Conservation (phyloP, 352 stramenopile genomes). For the Phytophthora syringae region DNA sequence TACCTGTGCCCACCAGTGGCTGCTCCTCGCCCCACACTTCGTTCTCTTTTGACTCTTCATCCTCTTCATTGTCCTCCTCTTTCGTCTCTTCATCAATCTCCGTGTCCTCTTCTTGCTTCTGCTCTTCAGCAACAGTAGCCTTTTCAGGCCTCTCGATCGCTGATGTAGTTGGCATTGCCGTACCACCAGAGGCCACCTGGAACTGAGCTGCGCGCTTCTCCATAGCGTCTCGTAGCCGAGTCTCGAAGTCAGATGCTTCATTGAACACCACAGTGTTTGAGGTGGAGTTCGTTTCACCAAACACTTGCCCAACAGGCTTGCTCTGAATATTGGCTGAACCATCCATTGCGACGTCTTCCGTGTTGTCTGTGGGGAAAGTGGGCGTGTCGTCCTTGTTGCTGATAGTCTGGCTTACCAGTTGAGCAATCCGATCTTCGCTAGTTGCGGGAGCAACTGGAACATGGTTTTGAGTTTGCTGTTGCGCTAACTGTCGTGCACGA, state of each 20-base stretch:
- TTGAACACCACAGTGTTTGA: constrained; percentile 80
- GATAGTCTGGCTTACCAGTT: constrained; percentile 59
- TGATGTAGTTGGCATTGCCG: background rate
- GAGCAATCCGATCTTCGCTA: constrained; percentile 66
- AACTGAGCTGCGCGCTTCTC: constrained; percentile 70
- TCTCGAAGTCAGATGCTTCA: constrained; percentile 87
- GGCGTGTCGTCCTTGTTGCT: constrained; percentile 30
- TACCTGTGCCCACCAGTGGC: constrained; percentile 81
- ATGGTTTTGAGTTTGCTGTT: constrained; percentile 39
- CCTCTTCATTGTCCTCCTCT: constrained; percentile 48
- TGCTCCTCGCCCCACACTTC: constrained; percentile 85
- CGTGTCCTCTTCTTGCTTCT: constrained; percentile 34
- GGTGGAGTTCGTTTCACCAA: constrained; percentile 28
- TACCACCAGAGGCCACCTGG: constrained; percentile 31
- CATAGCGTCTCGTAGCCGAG: constrained; percentile 75
- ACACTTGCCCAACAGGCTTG: constrained; percentile 62
- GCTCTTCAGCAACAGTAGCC: constrained; percentile 39
- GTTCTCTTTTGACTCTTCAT: constrained; percentile 60
- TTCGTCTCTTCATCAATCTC: constrained; percentile 37
- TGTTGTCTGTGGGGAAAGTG: constrained; percentile 18
- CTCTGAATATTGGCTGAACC: background rate
- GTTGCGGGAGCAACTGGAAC: constrained; percentile 19
- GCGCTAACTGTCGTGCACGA: constrained; percentile 61
- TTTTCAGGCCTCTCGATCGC: constrained; percentile 6
- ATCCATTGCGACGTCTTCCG: constrained; percentile 15